Conservation (phyloP, 2,329 filamentous ascomycete genomes). For the Aspergillus japonicus region DNA sequence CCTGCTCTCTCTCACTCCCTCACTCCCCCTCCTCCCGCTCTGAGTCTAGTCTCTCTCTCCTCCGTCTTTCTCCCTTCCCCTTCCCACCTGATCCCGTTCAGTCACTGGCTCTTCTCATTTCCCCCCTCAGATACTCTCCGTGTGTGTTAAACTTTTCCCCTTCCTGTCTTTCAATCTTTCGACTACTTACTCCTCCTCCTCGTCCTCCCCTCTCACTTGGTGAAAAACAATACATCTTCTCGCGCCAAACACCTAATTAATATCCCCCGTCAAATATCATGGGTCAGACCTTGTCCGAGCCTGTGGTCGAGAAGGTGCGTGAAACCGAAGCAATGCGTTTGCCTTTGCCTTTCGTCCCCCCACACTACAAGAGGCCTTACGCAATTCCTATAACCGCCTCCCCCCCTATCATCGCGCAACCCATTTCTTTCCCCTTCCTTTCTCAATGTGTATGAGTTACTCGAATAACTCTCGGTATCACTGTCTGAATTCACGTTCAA, state of each 20-base stretch:
- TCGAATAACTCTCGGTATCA: neutral
- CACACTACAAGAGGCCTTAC: conserved; percentile 26
- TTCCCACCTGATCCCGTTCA: neutral
- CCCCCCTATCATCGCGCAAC: conserved; percentile 5
- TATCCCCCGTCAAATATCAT: conserved; percentile 55
- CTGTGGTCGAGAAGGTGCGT: conserved; percentile 96
- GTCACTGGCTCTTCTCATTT: neutral
- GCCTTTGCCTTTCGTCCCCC: conserved; percentile 24
- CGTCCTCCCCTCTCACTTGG: neutral
- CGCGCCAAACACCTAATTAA: neutral
- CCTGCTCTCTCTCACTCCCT: conserved; percentile 26
- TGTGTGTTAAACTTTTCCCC: neutral
- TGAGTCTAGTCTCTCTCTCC: conserved; percentile 10
- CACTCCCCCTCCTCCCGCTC: conserved; percentile 6
- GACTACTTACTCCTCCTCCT: neutral
- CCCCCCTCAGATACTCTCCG: neutral
- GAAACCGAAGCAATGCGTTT: conserved; percentile 15
- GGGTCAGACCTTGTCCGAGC: conserved; percentile 99
- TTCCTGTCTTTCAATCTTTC: neutral
- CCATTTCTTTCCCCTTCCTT: conserved; percentile 1
- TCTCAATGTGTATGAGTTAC: neutral
- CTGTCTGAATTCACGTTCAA: neutral
- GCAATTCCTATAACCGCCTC: conserved; percentile 17
- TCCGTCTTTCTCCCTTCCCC: neutral
- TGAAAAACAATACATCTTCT: neutral